Evolutionary conservation across 2,329 filamentous ascomycete species (phyloP), one percentile per base, ranked within the genome.

Genomic region (Penicillium sp.): DNA sequence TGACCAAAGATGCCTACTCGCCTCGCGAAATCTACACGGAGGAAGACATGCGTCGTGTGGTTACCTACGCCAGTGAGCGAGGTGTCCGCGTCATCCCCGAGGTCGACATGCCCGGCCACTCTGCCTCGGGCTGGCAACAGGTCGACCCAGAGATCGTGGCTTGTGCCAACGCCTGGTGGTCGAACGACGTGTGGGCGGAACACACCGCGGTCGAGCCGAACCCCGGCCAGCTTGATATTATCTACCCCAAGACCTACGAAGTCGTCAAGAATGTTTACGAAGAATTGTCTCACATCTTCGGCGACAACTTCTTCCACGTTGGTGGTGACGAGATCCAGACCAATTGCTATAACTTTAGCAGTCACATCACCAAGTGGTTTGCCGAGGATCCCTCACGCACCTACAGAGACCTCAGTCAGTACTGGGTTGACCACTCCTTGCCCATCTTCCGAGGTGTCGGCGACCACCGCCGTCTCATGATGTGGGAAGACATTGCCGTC

Each of bases 31-130:
- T 74, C 49, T 84, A 79, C 67, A 76, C 77, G 3, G 74, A 79
- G 1, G 62, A 66, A 0, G 74, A 77, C 56, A 68, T 84, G 45
- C 73, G 69, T 19, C 70, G 71, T 3, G 70, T 84, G 49, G 76
- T 84, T 50, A 66, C 68, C 13, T 84, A 83, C 61, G 82, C 80
- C 17, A 75, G 79, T 38, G 78, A 79, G 35, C 83, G 83, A 19
- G 84, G 80, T 55, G 77, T 86, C n/a, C 82, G 84, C 54, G 76
- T 86, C 55, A 76, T 86, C 35, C 82, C 84, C n/a, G 84, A 86
- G 64, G 79, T 86, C 42, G 84, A 86, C 68, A 86, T 86, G 82
- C 84, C 84, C 7, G 82, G 83, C 47, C 84, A 86, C 67, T 79
- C 82, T 6, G 75, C 77, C 31, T 78, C 81, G 0, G 82, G 82